phyloP scores from a whole-genome alignment of 2,329 filamentous ascomycete genomes.

The Xylariomycetidae sp. region DNA sequence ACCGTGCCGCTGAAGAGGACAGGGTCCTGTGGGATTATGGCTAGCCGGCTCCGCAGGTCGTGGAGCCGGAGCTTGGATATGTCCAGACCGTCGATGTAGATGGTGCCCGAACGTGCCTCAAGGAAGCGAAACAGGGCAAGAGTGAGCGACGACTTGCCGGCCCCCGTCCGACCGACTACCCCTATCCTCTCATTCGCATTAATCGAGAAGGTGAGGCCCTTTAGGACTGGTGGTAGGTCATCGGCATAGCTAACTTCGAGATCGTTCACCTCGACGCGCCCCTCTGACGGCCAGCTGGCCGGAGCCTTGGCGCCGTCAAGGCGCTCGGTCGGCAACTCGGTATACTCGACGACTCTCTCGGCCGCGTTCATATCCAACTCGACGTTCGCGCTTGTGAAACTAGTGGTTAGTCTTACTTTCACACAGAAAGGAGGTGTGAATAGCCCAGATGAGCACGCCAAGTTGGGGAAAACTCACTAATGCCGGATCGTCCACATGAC shows the following conservation, averaged over 20 bases:
- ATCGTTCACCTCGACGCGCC: conserved; percentile 67
- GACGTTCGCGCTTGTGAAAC: conserved; percentile 64
- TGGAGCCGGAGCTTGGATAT: conserved; percentile 68
- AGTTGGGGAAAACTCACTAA: no score
- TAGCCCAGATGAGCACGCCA: no score
- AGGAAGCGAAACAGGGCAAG: conserved; percentile 75
- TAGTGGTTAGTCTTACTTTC: conserved; percentile 61
- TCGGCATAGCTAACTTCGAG: conserved; percentile 68
- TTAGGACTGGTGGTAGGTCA: conserved; percentile 67
- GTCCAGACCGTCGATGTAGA: conserved; percentile 69
- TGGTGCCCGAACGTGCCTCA: conserved; percentile 60
- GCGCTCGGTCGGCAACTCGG: conserved; percentile 62
- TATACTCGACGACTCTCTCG: conserved; percentile 73
- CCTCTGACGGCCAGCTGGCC: conserved; percentile 71
- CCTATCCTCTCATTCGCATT: conserved; percentile 65
- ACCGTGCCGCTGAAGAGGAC: conserved; percentile 78
- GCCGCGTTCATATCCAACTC: conserved; percentile 77
- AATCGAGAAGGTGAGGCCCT: conserved; percentile 63
- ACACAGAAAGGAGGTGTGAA: no score
- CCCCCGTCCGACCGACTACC: conserved; percentile 74
- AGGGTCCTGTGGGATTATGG: conserved; percentile 77
- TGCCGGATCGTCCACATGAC: conserved; percentile 47
- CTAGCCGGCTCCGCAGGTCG: conserved; percentile 66
- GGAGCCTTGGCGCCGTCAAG: conserved; percentile 58
- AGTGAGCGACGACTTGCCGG: conserved; percentile 72